Base-by-base conservation (phyloP, 2,329 filamentous ascomycete genomes). In the Penicillium sp. region DNA sequence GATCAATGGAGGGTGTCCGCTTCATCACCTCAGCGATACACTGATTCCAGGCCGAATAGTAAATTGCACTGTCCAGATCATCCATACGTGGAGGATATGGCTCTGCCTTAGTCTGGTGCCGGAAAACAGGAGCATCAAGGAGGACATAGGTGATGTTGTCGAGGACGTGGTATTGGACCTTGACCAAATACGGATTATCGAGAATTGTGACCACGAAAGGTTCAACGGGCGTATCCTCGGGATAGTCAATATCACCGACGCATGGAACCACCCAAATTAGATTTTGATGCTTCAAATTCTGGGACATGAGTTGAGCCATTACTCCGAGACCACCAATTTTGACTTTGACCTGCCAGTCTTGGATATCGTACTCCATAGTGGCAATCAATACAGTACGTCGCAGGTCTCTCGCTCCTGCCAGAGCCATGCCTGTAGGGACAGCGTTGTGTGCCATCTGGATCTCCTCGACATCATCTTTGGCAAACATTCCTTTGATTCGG, bases 331-430 rank as follows among this genome's bases (percentile, higher is more conserved):
- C 86, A 61, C 86, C 86, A 49, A 88, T 88, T 73, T 88, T 88
- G 72, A 88, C 85, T 72, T 87, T 88, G 73, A 88, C 85, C 7
- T 73, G 78, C 83, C 86, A 88, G 65, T 88, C 86, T 56, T 86
- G 83, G 58, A 88, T 88, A 60, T 88, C 84, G 70, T 88, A 88
- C 69, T 88, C 86, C 84, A 88, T 87, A n/a, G 86, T 88, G 14
- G 84, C 86, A 51, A 88, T 87, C 33, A 88, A 77, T 3, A 87
- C 82, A 41, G 80, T 87, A 11, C 82, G 76, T 37, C 77, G 61
- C 40, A 64, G 63, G 1, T 44, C 58, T 2, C 41, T 62, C n/a
- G 74, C 66, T 17, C 53, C 58, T 33, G 62, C 68, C 26, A 74
- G 65, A 1, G 67, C 68, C 33, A 72, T 66, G 6, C 46, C 66